Evolutionary conservation across 495 filamentous ascomycete genomes (phyloP).

Genomic region (Penicillium macrosclerotiorum): DNA sequence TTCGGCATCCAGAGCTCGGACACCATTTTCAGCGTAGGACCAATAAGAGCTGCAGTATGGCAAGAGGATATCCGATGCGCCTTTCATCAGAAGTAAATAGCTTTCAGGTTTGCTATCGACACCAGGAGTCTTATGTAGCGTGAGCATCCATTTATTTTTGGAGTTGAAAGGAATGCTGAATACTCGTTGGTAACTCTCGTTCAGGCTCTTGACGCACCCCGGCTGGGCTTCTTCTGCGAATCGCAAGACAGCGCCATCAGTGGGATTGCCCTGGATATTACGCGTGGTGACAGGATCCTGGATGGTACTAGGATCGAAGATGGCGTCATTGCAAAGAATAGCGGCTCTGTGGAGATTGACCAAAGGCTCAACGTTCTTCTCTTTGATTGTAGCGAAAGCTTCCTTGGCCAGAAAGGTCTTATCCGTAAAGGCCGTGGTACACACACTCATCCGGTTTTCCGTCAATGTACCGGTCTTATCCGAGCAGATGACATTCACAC

Average conservation of each 20-base stretch:
- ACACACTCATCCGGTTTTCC: slow-evolving; percentile 51
- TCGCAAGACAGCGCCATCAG: slow-evolving; percentile 67
- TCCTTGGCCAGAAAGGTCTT: slow-evolving; percentile 29
- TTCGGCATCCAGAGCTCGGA: slow-evolving; percentile 32
- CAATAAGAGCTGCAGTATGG: slow-evolving; percentile 42
- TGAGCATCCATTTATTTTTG: slow-evolving; percentile 67
- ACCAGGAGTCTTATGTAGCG: slow-evolving; percentile 23
- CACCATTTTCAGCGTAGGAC: slow-evolving; percentile 31
- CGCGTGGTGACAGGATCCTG: slow-evolving; percentile 53
- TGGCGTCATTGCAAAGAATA: slow-evolving; percentile 64
- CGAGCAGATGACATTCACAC: slow-evolving; percentile 70
- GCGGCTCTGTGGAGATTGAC: slow-evolving; percentile 27
- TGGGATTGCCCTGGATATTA: slow-evolving; percentile 67
- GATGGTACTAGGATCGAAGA: slow-evolving; percentile 61
- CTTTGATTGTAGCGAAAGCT: slow-evolving; percentile 14
- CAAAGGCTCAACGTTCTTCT: slow-evolving; percentile 15
- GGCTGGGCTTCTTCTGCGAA: slow-evolving; percentile 59
- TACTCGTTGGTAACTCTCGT: slow-evolving; percentile 49
- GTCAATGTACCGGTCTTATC: slow-evolving; percentile 75
- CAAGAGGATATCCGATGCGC: slow-evolving; percentile 50
- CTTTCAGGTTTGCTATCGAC: slow-evolving; percentile 5
- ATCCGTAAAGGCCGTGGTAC: slow-evolving; percentile 37
- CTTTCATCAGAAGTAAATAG: slow-evolving; percentile 44
- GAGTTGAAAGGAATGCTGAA: slow-evolving; percentile 73
- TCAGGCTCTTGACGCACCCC: slow-evolving; percentile 41